These are phyloP conservation scores for Pseudohyphozyma bogoriensis DNA, from an alignment of 768 basidiomycete species.

Conservation along the genomic window DNA sequence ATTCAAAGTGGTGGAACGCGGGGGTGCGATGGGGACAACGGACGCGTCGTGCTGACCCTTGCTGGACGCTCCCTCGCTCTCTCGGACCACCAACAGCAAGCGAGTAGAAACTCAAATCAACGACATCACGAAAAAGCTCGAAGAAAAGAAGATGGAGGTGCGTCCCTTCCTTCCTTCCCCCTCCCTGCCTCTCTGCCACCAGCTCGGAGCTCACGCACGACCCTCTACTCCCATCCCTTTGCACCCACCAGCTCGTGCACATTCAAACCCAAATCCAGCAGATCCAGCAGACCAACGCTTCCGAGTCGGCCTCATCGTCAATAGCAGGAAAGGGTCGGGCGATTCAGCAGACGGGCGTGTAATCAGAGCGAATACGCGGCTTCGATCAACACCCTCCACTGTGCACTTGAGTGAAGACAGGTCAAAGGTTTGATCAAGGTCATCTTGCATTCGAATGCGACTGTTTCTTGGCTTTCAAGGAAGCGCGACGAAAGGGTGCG, in stretches of 20 bases:
- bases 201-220: neutral
- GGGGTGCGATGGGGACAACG: neutral
- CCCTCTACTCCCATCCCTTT: neutral
- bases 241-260: constrained; percentile 15
- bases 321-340: too few species aligned
- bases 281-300: neutral
- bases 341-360: too few species aligned
- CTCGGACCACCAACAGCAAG: constrained; percentile 44
- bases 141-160: constrained; percentile 76
- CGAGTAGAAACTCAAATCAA: constrained; percentile 72
- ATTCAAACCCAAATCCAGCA: constrained; percentile 23
- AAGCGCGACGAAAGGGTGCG: too few species aligned
- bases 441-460: too few species aligned
- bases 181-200: neutral
- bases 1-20: neutral
- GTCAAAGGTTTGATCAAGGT: too few species aligned
- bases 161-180: constrained; percentile 16
- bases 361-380: too few species aligned
- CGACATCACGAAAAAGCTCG: constrained; percentile 62
- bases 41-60: neutral
- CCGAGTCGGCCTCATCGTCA: too few species aligned
- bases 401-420: too few species aligned
- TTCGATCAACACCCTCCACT: too few species aligned
- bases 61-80: constrained; percentile 8
- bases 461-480: too few species aligned